phyloP scores from a whole-genome alignment of 2,329 filamentous ascomycete genomes.

The Phaeosphaeriaceae sp. region DNA sequence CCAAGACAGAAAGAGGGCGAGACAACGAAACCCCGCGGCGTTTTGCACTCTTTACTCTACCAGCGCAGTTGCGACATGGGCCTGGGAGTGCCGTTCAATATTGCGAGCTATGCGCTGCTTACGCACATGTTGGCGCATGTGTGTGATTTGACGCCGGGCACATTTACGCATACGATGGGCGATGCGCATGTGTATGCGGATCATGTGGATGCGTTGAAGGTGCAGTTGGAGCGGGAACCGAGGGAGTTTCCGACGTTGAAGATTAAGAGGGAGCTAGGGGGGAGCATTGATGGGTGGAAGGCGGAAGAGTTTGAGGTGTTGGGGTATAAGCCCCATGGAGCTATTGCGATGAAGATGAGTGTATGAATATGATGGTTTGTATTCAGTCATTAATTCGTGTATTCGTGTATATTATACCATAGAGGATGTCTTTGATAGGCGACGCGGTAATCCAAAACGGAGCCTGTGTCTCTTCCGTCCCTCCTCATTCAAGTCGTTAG shows the following conservation, averaged over 20 bases:
- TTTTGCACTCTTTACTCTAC: conserved; percentile 87
- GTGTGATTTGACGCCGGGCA: conserved; percentile 83
- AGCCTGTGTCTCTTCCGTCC: background rate
- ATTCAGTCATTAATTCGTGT: background rate
- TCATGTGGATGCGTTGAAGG: conserved; percentile 84
- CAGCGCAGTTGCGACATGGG: conserved; percentile 97
- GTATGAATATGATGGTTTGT: conserved; percentile 59
- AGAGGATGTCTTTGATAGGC: background rate
- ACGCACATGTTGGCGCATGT: conserved; percentile 95
- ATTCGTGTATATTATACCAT: background rate
- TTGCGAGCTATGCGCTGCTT: conserved; percentile 89
- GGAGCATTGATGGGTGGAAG: conserved; percentile 89
- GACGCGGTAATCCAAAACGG: background rate
- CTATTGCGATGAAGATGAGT: conserved; percentile 98
- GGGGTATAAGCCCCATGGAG: conserved; percentile 89
- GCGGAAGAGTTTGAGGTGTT: conserved; percentile 85
- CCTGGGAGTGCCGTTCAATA: conserved; percentile 96
- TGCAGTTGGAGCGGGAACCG: conserved; percentile 82
- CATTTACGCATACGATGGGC: conserved; percentile 93
- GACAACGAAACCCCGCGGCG: conserved; percentile 61
- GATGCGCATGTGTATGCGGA: conserved; percentile 97
- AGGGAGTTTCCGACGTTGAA: conserved; percentile 79
- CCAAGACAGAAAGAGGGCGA: conserved; percentile 52
- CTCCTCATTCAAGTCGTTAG: too few species aligned
- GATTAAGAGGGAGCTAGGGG: conserved; percentile 71